Evolutionary conservation across 768 basidiomycete genomes (phyloP).

Genomic region (Lactarius indigo): DNA sequence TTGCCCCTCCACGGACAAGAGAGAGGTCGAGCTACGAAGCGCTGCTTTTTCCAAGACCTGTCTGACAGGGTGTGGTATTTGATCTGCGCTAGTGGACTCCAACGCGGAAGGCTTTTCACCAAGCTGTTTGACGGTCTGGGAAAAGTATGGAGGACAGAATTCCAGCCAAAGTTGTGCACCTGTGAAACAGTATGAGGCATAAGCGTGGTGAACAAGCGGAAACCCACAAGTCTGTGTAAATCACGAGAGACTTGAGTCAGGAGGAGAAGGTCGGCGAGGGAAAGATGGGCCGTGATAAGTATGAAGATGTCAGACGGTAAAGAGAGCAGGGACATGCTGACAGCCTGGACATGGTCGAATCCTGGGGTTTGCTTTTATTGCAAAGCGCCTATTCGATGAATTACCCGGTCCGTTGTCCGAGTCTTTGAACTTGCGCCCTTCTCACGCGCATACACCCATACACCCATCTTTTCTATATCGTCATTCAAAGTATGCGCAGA

Average conservation of each 20-base stretch:
- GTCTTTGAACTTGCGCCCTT: neutral
- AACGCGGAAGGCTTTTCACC: constrained; percentile 8
- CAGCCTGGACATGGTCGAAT: neutral
- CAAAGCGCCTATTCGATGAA: neutral
- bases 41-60: constrained; percentile 24
- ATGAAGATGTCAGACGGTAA: constrained; percentile 23
- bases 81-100: constrained; percentile 24
- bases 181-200: neutral
- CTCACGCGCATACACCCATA: neutral
- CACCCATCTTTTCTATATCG: neutral
- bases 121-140: constrained; percentile 21
- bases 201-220: neutral
- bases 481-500: constrained; percentile 58
- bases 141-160: constrained; percentile 10
- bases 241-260: constrained; percentile 14
- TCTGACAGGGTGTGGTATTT: constrained; percentile 26
- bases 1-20: constrained; percentile 28
- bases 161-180: constrained; percentile 24
- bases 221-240: constrained; percentile 20
- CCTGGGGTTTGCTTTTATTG: neutral
- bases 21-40: constrained; percentile 28
- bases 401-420: neutral
- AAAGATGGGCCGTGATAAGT: constrained; percentile 22
- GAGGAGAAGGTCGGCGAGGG: constrained; percentile 18
- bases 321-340: constrained; percentile 3